phyloP scores from a whole-genome alignment of 331 rosid species.

The Pyracantha coccinea region DNA sequence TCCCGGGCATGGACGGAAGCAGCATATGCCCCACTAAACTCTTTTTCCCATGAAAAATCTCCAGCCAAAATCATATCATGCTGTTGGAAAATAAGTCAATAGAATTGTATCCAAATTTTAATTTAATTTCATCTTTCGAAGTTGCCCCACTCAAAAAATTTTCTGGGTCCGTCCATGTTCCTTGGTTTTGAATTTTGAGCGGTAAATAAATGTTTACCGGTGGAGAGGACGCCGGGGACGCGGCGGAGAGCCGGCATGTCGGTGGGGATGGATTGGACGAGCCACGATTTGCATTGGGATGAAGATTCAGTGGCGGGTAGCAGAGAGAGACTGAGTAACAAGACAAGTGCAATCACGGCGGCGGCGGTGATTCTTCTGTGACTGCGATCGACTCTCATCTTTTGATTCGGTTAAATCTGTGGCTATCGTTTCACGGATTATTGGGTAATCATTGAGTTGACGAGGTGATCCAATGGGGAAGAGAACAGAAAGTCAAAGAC shows the following conservation, averaged over 20 bases:
- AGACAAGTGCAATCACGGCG: constrained; percentile 1
- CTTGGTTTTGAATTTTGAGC: neutral
- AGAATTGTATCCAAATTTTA: too few relatives aligned
- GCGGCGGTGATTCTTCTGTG: neutral
- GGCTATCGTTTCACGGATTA: neutral
- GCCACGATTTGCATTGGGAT: constrained; percentile 71
- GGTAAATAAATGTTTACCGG: constrained; percentile 28
- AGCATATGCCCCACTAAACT: too few relatives aligned
- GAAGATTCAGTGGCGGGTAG: constrained; percentile 24
- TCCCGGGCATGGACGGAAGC: neutral
- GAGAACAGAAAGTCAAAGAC: neutral
- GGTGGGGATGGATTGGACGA: constrained; percentile 92
- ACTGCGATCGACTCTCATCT: constrained; percentile 1
- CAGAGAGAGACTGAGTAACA: constrained; percentile 15
- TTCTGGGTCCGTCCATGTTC: too few relatives aligned
- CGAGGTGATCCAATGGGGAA: neutral
- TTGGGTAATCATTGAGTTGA: neutral
- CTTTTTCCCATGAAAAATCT: too few relatives aligned
- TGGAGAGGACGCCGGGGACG: constrained; percentile 73
- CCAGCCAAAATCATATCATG: too few relatives aligned
- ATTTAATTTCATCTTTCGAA: too few relatives aligned
- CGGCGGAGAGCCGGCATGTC: constrained; percentile 62
- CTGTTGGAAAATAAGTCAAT: too few relatives aligned
- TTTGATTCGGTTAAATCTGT: neutral
- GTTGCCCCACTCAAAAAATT: too few relatives aligned